These are phyloP conservation scores for Selaginella tamariscina DNA, from an alignment of 75 land plant species.

Conservation along the genomic window DNA sequence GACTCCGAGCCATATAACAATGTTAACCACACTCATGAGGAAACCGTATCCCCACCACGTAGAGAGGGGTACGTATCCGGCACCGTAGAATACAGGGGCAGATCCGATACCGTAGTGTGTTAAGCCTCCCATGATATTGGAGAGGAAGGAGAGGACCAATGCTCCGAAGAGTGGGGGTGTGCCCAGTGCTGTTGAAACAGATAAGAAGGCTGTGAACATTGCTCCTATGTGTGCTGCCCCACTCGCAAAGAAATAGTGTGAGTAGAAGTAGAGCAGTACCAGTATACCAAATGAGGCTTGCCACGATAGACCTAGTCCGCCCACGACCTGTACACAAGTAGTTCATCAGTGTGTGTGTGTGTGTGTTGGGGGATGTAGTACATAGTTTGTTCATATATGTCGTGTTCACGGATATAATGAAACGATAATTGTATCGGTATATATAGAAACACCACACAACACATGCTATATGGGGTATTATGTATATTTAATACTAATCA, in stretches of 20 bases:
- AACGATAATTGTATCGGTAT: neutral
- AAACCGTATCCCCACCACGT: conserved; percentile 98
- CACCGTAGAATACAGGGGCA: conserved; percentile 95
- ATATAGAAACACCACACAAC: neutral
- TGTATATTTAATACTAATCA: too few relatives aligned
- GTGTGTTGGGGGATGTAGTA: too few relatives aligned
- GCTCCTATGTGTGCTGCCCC: conserved; percentile 99
- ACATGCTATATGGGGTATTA: too few relatives aligned
- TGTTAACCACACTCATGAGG: conserved; percentile 70
- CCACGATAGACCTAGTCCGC: conserved; percentile 91
- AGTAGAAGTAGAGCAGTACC: conserved; percentile 83
- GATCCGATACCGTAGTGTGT: conserved; percentile 97
- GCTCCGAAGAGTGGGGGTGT: conserved; percentile 89
- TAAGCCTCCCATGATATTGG: conserved; percentile 93
- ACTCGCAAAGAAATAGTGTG: conserved; percentile 96
- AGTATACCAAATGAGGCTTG: conserved; percentile 86
- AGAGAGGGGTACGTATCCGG: conserved; percentile 72
- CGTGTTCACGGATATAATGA: neutral
- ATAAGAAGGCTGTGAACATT: conserved; percentile 96
- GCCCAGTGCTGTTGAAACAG: conserved; percentile 83
- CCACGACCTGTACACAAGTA: conserved; percentile 96
- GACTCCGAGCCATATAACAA: conserved; percentile 85
- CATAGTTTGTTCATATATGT: too few relatives aligned
- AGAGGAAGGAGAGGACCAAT: conserved; percentile 76
- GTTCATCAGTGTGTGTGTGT: too few relatives aligned